Percentiles rank a stretch among this genome's conserved stretches.
These are phyloP conservation scores for Ogataea angusta DNA, from an alignment of 805 yeast genomes.

Conservation along the genomic window DNA sequence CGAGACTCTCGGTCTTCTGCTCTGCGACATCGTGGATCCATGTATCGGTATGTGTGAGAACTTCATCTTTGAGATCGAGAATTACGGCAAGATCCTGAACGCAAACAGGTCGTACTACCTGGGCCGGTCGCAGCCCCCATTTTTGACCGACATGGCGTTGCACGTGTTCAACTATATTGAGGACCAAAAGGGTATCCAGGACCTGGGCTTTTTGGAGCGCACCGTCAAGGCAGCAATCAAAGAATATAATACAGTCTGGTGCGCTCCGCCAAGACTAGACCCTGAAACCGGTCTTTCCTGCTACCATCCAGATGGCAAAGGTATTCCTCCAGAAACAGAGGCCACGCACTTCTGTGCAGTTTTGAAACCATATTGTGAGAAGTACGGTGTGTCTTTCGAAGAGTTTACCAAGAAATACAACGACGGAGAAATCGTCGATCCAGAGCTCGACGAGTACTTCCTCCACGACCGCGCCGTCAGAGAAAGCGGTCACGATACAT, in stretches of 20 bases:
- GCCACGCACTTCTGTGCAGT: slow-evolving; percentile 78
- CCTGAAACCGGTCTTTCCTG: slow-evolving; percentile 74
- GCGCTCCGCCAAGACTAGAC: slow-evolving; percentile 68
- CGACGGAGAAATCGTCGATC: slow-evolving; percentile 60
- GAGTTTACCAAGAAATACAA: slow-evolving; percentile 73
- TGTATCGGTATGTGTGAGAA: slow-evolving; percentile 91
- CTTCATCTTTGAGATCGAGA: slow-evolving; percentile 82
- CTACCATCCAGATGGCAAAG: slow-evolving; percentile 85
- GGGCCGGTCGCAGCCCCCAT: slow-evolving; percentile 95
- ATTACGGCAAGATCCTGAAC: slow-evolving; percentile 89
- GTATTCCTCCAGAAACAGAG: slow-evolving; percentile 98
- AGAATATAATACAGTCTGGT: slow-evolving; percentile 85
- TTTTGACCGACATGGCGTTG: slow-evolving; percentile 87
- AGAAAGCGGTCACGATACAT: slow-evolving; percentile 95
- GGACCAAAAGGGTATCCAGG: slow-evolving; percentile 38
- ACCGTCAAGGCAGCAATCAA: slow-evolving; percentile 77
- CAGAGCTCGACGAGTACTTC: slow-evolving; percentile 83
- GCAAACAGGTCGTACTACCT: slow-evolving; percentile 92
- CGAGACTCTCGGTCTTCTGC: slow-evolving; percentile 78
- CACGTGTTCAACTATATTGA: slow-evolving; percentile 57
- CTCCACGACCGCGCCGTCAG: slow-evolving; percentile 92
- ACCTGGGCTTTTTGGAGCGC: slow-evolving; percentile 59
- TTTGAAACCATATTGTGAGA: slow-evolving; percentile 63
- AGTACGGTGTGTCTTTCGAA: slow-evolving; percentile 53
- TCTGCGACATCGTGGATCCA: slow-evolving; percentile 60